Evolutionary conservation across 495 filamentous ascomycete genomes (phyloP), one percentile per base, ranked within the genome.

Genomic region (Trichoderma virens): DNA sequence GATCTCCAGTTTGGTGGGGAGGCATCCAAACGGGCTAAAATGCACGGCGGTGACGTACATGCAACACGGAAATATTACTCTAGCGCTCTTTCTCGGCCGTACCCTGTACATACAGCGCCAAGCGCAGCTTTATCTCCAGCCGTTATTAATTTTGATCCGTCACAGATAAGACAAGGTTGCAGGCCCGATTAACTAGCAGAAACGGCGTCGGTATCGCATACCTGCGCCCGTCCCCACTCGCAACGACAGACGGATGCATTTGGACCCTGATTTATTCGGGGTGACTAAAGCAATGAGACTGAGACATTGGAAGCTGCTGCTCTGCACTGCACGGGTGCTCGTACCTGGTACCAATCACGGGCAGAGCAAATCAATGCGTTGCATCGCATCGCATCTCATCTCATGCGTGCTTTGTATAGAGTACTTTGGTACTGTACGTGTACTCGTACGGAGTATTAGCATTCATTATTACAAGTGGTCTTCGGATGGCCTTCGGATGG

Each of bases 81-180:
- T 35, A 4, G 5, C 32, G 32, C 32, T 35, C 11, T 35, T 35
- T 4, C 32, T 11, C 11, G 32, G 11, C 32, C 11, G 18, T 45
- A n/a, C 18, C 14, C 14, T 20, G 43, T 47, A 47, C 8, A 18
- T 47, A 20, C 23, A 27, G 45, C n/a, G 51, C 51, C 51, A 56
- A 56, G 51, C 64, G 65, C 63, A 60, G 71, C 71, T 72, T 64
- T 35, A 73, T 68, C 66, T 69, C 61, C 13, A 31, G 23, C 27
- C 2, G 51, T 56, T 63, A 51, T 70, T 65, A 74, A 75, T 56
- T 56, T 72, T 64, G 47, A 59, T 28, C 30, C 54, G 35, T 60
- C 25, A 47, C 60, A 66, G 74, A 75, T 75, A 77, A 77, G 70
- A 65, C 51, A 56, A 28, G 51, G 51, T 30, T 56, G 27, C 51